A percentile compares a stretch with the other conserved stretches of the same genome.
These are phyloP conservation scores for Rubroboletus pulcherrimus DNA, from an alignment of 768 basidiomycete genomes.

Conservation along the genomic window DNA sequence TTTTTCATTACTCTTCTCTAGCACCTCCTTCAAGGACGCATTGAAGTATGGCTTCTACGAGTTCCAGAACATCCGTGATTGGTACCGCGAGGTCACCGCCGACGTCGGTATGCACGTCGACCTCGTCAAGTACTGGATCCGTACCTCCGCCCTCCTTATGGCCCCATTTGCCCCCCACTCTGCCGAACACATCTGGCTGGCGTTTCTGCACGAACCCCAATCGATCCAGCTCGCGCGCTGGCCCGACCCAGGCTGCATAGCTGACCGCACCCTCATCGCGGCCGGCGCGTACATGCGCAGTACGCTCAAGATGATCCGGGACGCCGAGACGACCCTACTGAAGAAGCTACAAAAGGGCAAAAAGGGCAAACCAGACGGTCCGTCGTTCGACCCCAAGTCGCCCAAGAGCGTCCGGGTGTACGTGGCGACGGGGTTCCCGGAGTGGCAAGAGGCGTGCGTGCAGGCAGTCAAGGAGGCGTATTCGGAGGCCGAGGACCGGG, in stretches of 20 bases:
- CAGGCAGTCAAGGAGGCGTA: conserved; percentile 70
- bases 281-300: conserved; percentile 82
- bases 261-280: conserved; percentile 67
- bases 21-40: conserved; percentile 94
- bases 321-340: conserved; percentile 73
- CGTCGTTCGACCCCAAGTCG: conserved; percentile 78
- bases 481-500: conserved; percentile 48
- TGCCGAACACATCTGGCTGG: conserved; percentile 84
- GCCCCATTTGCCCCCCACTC: conserved; percentile 91
- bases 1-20: conserved; percentile 37
- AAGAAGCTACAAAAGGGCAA: conserved; percentile 82
- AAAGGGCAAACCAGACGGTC: conserved; percentile 45
- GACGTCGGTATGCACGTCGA: conserved; percentile 91
- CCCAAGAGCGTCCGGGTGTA: conserved; percentile 86
- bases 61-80: conserved; percentile 85
- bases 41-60: conserved; percentile 96
- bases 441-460: conserved; percentile 89
- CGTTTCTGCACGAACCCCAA: conserved; percentile 64
- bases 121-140: conserved; percentile 83
- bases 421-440: conserved; percentile 86
- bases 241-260: conserved; percentile 62
- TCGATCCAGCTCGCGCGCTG: conserved; percentile 83
- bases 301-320: conserved; percentile 88
- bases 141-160: conserved; percentile 71
- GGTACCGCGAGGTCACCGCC: conserved; percentile 90